Percentiles rank a stretch among this genome's conserved stretches.
These are phyloP conservation scores for Coemansia asiatica DNA, from an alignment of 192 early-diverging fungal genomes.

Conservation along the genomic window DNA sequence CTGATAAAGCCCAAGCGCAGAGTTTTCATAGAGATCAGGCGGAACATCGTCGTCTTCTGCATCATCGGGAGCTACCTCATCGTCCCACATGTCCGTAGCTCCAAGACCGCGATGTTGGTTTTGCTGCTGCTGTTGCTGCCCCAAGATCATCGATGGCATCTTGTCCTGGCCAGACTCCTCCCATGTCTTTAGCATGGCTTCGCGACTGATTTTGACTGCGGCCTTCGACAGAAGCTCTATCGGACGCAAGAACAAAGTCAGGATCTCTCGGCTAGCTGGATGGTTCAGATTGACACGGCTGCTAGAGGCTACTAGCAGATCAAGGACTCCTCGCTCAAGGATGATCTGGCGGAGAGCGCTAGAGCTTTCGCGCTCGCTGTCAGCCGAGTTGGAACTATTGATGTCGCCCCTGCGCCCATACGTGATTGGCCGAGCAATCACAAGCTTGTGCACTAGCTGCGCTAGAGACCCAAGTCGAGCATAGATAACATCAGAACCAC, in stretches of 20 bases:
- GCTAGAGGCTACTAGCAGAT: slow-evolving; percentile 72
- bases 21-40: slow-evolving; percentile 57
- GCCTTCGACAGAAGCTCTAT: slow-evolving; percentile 86
- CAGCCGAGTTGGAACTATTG: not conserved
- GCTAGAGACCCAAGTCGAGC: slow-evolving; percentile 49
- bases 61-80: slow-evolving; percentile 29
- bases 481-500: slow-evolving; percentile 41
- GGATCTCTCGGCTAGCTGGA: slow-evolving; percentile 73
- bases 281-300: slow-evolving; percentile 90
- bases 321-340: slow-evolving; percentile 87
- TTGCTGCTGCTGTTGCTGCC: slow-evolving; percentile 5
- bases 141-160: slow-evolving; percentile 39
- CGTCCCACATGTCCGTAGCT: slow-evolving; percentile 38
- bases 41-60: slow-evolving; percentile 50
- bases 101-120: slow-evolving; percentile 9
- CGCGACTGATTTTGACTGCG: slow-evolving; percentile 80
- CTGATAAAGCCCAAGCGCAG: slow-evolving; percentile 54
- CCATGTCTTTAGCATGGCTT: slow-evolving; percentile 56
- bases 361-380: slow-evolving; percentile 23
- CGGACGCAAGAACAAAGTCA: slow-evolving; percentile 79
- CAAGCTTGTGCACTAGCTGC: slow-evolving; percentile 45
- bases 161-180: slow-evolving; percentile 53
- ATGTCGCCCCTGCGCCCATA: slow-evolving; percentile 17
- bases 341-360: slow-evolving; percentile 61
- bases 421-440: slow-evolving; percentile 47